Percentiles rank a stretch among this genome's conserved stretches.
phyloP scores from a whole-genome alignment of 2,329 filamentous ascomycete species.

The Diatrype stigma region DNA sequence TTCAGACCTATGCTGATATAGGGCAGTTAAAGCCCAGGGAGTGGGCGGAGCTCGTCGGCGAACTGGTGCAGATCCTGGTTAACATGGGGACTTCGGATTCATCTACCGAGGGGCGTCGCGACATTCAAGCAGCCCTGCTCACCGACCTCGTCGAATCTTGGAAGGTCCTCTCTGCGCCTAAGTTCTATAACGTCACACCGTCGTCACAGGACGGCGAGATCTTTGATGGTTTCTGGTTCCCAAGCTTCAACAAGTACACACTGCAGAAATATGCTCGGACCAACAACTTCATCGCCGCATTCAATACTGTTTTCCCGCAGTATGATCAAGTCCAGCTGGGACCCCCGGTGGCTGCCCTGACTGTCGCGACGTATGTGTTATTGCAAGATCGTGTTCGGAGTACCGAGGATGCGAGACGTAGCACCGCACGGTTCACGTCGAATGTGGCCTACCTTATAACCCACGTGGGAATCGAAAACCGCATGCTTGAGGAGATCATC shows the following conservation, averaged over 20 bases:
- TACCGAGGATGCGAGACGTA: conserved; percentile 12
- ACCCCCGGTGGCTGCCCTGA: conserved; percentile 26
- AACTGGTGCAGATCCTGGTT: conserved; percentile 30
- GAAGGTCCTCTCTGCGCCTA: conserved; percentile 34
- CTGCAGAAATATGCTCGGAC: conserved; percentile 12
- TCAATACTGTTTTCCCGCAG: conserved; percentile 32
- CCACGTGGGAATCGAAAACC: conserved; percentile 14
- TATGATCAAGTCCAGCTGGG: conserved; percentile 21
- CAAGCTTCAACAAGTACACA: conserved; percentile 17
- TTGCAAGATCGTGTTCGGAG: conserved; percentile 29
- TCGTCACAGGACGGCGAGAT: conserved; percentile 11
- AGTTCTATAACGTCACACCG: conserved; percentile 4
- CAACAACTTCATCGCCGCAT: conserved; percentile 24
- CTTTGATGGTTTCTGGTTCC: conserved; percentile 26
- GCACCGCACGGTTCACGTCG: conserved; percentile 21
- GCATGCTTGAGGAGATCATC: conserved; percentile 11
- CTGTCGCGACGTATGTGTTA: conserved; percentile 35
- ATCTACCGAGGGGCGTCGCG: conserved; percentile 22
- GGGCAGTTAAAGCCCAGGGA: conserved; percentile 26
- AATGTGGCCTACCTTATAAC: conserved; percentile 21
- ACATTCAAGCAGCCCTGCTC: conserved; percentile 28
- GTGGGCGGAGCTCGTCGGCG: conserved; percentile 32
- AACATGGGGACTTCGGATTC: conserved; percentile 19
- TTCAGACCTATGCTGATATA: conserved; percentile 31
- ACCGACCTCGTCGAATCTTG: conserved; percentile 37